phyloP scores from a whole-genome alignment of 1,139 yeast species.

The Suhomyces yuchorum region DNA sequence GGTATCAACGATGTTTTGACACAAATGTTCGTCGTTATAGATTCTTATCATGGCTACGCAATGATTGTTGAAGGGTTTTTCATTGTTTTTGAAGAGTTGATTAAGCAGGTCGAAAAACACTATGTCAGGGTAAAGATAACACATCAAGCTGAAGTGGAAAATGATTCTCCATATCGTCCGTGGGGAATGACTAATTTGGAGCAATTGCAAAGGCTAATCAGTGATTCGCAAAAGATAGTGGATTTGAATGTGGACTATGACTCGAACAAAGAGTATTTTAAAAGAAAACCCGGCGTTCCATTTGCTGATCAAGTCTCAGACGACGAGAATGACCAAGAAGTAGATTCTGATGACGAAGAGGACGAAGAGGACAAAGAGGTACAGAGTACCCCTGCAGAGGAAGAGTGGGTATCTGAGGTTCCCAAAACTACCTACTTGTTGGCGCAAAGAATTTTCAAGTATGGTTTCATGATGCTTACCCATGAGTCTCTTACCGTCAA shows the following conservation, averaged over 20 bases:
- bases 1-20: conserved; percentile 73
- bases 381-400: conserved; percentile 9
- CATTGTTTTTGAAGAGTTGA: conserved; percentile 65
- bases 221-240: conserved; percentile 37
- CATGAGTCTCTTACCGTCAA: conserved; percentile 64
- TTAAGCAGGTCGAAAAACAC: conserved; percentile 50
- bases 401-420: conserved; percentile 63
- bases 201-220: conserved; percentile 44
- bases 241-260: conserved; percentile 36
- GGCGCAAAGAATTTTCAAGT: conserved; percentile 61
- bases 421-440: conserved; percentile 60
- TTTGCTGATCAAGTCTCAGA: conserved; percentile 35
- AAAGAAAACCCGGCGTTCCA: conserved; percentile 35
- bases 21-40: conserved; percentile 74
- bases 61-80: conserved; percentile 74
- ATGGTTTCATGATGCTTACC: conserved; percentile 70
- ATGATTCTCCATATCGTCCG: conserved; percentile 40
- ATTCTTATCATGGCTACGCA: conserved; percentile 81
- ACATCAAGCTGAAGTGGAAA: conserved; percentile 15
- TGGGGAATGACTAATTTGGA: conserved; percentile 54
- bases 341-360: conserved; percentile 20
- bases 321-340: conserved; percentile 46
- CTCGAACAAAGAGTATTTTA: conserved; percentile 37
- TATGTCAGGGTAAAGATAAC: conserved; percentile 29
- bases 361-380: conserved; percentile 16